phyloP scores from a whole-genome alignment of 306 rosid species.

The Cotoneaster glaucophyllus region DNA sequence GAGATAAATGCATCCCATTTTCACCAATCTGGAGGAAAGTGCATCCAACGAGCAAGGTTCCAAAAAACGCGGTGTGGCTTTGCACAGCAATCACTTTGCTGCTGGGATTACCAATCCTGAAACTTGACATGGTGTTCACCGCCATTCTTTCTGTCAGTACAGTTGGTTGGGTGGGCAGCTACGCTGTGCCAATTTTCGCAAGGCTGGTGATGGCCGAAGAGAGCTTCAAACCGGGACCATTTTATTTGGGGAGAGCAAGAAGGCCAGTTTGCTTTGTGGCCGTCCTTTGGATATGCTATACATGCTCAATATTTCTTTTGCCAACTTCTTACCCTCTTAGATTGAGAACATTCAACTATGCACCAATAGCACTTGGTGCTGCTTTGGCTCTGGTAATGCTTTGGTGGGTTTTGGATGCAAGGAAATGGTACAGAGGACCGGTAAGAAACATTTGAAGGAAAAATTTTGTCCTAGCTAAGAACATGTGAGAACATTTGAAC shows the following conservation, averaged over 20 bases:
- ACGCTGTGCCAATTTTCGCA: constrained; percentile 21
- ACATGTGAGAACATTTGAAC: too few species aligned
- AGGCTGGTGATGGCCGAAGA: constrained; percentile 22
- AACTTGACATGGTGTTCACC: constrained; percentile 15
- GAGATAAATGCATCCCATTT: constrained; percentile 14
- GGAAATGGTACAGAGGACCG: constrained; percentile 37
- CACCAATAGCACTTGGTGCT: constrained; percentile 13
- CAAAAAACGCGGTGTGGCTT: constrained; percentile 25
- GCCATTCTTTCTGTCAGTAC: constrained; percentile 24
- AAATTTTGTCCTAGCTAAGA: too few species aligned
- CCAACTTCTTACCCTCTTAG: constrained; percentile 13
- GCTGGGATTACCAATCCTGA: constrained; percentile 24
- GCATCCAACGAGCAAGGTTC: constrained; percentile 15
- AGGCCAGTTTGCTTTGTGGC: constrained; percentile 22
- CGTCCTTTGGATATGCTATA: constrained; percentile 17
- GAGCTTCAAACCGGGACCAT: constrained; percentile 24
- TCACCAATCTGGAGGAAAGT: constrained; percentile 20
- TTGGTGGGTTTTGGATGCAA: constrained; percentile 24
- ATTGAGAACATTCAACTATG: constrained; percentile 21
- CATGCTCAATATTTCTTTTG: constrained; percentile 21
- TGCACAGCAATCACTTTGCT: constrained; percentile 16
- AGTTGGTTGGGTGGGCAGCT: constrained; percentile 22
- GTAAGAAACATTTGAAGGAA: too few species aligned
- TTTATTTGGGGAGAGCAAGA: constrained; percentile 24
- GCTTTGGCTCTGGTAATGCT: constrained; percentile 17